These are phyloP conservation scores for Exutisphaerella laricina DNA, from an alignment of 2,329 filamentous ascomycete genomes.

Conservation along the genomic window DNA sequence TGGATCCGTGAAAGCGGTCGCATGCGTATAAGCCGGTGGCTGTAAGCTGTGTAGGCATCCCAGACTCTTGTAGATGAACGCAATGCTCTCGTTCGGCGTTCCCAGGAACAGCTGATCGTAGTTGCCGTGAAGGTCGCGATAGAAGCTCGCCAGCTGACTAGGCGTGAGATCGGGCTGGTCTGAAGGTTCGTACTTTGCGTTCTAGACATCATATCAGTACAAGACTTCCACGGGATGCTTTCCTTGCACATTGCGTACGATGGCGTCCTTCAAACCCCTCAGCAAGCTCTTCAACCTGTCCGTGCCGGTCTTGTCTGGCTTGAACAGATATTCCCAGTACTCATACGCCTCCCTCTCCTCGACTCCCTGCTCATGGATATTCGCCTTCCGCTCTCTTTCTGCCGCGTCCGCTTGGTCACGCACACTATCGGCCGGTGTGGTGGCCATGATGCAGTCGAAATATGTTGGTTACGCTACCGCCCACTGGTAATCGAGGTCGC, in stretches of 20 bases:
- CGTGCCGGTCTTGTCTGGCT: constrained; percentile 48
- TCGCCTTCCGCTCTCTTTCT: constrained; percentile 10
- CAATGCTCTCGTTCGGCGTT: constrained; percentile 67
- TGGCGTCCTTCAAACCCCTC: constrained; percentile 42
- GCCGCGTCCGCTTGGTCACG: constrained; percentile 3
- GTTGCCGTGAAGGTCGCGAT: constrained; percentile 44
- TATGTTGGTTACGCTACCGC: background rate
- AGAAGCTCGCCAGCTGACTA: constrained; percentile 46
- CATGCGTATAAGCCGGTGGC: constrained; percentile 45
- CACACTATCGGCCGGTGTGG: background rate
- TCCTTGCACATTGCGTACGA: constrained; percentile 32
- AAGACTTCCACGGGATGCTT: background rate
- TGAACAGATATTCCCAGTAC: constrained; percentile 49
- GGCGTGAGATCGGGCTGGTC: constrained; percentile 45
- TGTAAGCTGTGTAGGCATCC: constrained; percentile 87
- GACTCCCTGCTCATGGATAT: constrained; percentile 25
- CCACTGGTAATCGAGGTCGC: too few relatives aligned
- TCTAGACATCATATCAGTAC: constrained; percentile 29
- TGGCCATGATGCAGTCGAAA: background rate
- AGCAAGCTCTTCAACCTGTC: constrained; percentile 43
- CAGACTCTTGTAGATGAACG: constrained; percentile 86
- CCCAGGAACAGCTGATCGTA: constrained; percentile 65
- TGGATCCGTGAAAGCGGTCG: constrained; percentile 63
- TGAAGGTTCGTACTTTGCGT: constrained; percentile 38
- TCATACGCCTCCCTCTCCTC: constrained; percentile 41